These are phyloP conservation scores for Debaryomyces robertsiae DNA, from an alignment of 1,139 yeast species.

Conservation along the genomic window DNA sequence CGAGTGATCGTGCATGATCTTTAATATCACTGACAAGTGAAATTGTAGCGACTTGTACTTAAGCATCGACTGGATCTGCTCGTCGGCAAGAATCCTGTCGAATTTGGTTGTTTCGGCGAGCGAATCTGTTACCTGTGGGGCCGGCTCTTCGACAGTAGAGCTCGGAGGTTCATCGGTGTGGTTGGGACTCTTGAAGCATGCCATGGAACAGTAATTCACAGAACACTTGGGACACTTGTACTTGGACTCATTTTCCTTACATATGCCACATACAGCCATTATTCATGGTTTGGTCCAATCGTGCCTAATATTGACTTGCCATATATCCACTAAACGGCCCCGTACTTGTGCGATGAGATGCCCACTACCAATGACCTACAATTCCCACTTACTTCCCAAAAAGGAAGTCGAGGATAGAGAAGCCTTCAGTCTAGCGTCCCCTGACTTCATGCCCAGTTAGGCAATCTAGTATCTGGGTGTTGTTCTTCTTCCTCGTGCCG, in stretches of 20 bases:
- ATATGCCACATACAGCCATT: constrained; percentile 44
- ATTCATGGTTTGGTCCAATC: no score
- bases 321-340: no score
- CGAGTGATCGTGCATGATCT: constrained; percentile 47
- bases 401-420: no score
- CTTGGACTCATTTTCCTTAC: constrained; percentile 43
- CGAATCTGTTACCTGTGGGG: not conserved
- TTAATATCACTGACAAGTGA: constrained; percentile 51
- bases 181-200: constrained; percentile 54
- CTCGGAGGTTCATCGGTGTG: constrained; percentile 6
- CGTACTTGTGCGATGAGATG: no score
- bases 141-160: not conserved
- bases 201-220: constrained; percentile 52
- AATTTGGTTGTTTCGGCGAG: constrained; percentile 12
- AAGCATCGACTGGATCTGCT: constrained; percentile 43
- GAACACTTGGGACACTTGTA: constrained; percentile 66
- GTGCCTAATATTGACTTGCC: no score
- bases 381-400: no score
- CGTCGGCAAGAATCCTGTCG: constrained; percentile 31
- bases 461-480: no score
- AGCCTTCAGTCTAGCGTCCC: no score
- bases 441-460: no score
- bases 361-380: no score
- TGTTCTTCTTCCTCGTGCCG: no score
- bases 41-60: constrained; percentile 52